Evolutionary conservation across 2,329 filamentous ascomycete species (phyloP), one percentile per base, ranked within the genome.

Genomic region (Huntiella bhutanensis): DNA sequence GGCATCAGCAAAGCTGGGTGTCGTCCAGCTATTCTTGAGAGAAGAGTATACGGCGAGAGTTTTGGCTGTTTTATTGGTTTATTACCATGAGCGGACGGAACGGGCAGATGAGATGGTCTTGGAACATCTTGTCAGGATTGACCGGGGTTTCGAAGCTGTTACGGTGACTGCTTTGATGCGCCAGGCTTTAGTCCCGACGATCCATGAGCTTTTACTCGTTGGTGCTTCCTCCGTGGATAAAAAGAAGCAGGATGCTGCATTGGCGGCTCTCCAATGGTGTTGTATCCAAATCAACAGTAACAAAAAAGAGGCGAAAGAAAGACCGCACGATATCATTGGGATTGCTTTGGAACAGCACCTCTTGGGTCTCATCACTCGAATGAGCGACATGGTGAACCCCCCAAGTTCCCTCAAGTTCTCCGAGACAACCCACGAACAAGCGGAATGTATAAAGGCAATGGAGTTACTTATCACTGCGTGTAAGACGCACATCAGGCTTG

Each of bases 391-490:
- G 7, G 77, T 95, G 49, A 91, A 87, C 54, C 64, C 66, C 35
- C 22, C 22, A 10, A 62, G 68, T 11, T 34, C 22, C 13, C 16
- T 43, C 32, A 43, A 43, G 17, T 22, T 39, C 15, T 68, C 70
- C 49, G 72, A 71, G 62, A 52, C 66, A 62, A 54, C 71, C 58
- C 55, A 69, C 41, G 86, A 95, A 57, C 84, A 86, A 55, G 75
- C 74, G 47, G 73, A 81, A 49, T 86, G 80, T 54, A 75, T 98
- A 6, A 74, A 75, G 52, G 87, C 84, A 4, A 80, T 98, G 57
- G 82, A 85, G 53, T 84, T 93, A 57, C 82, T 98, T 73, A 80
- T 95, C 43, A 75, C 68, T 46, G 67, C 92, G 42, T 82, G 83
- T 39, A 80, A 77, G 54, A 69, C 69, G 2, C 77, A 82, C 55